These are phyloP conservation scores for Cryptococcus sp. DNA, from an alignment of 1,284 basidiomycete species.

Conservation along the genomic window DNA sequence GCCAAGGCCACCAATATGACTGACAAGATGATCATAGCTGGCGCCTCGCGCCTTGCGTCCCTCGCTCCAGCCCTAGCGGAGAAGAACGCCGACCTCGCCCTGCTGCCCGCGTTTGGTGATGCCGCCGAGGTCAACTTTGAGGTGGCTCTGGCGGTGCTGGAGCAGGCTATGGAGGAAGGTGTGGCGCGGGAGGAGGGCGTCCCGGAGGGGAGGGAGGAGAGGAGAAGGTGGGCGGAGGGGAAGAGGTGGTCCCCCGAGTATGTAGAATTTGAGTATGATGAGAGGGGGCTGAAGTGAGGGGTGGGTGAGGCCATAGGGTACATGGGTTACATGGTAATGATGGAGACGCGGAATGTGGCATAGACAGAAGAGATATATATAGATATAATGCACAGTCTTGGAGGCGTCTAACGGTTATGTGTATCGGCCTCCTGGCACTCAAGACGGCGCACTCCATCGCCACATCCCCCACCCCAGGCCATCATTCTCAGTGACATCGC, in stretches of 20 bases:
- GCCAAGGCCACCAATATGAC: conserved; percentile 43
- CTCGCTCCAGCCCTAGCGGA: conserved; percentile 64
- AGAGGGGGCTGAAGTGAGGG: conserved; percentile 50
- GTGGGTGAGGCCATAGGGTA: background rate
- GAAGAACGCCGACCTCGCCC: conserved; percentile 57
- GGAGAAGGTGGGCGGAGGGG: conserved; percentile 54
- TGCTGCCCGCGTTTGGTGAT: conserved; percentile 55
- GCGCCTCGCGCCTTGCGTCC: conserved; percentile 62
- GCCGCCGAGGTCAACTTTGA: conserved; percentile 69
- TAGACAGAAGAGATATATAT: background rate
- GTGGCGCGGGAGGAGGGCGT: conserved; percentile 59
- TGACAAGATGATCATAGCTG: conserved; percentile 57
- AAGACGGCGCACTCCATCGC: conserved; percentile 27
- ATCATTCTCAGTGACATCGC: conserved; percentile 16
- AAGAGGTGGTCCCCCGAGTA: conserved; percentile 56
- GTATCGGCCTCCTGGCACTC: background rate
- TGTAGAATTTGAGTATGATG: conserved; percentile 62
- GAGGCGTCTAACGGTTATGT: background rate
- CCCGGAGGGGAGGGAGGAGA: conserved; percentile 55
- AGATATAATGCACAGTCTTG: background rate
- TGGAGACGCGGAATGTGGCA: background rate
- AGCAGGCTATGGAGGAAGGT: conserved; percentile 70
- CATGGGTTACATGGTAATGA: background rate
- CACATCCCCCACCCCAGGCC: conserved; percentile 48
- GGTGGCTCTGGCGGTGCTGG: conserved; percentile 70